Percentiles rank a stretch among this genome's conserved stretches.
Conservation (phyloP, 768 basidiomycete species). For the Dioszegia hungarica region DNA sequence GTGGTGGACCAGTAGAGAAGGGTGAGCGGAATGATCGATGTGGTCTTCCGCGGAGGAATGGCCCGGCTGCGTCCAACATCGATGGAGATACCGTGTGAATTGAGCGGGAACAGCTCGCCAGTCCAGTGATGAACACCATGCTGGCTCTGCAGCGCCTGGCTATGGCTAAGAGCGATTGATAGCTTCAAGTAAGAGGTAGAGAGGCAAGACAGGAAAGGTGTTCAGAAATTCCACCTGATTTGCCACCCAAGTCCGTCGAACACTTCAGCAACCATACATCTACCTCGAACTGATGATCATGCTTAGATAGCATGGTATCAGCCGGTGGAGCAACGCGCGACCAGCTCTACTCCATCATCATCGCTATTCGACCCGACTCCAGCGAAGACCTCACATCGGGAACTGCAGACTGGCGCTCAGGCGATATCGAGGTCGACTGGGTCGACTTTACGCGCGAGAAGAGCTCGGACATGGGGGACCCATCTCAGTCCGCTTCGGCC, state of each 20-base stretch:
- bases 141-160: too few relatives aligned
- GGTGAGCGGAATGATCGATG: background rate
- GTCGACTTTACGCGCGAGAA: slow-evolving; percentile 45
- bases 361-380: slow-evolving; percentile 9
- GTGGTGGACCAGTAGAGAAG: slow-evolving; percentile 1
- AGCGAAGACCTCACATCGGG: background rate
- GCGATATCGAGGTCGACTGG: slow-evolving; percentile 43
- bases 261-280: background rate
- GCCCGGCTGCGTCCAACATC: background rate
- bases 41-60: background rate
- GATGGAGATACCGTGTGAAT: background rate
- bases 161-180: background rate
- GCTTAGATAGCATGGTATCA: slow-evolving; percentile 2
- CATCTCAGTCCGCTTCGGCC: background rate
- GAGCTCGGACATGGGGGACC: slow-evolving; percentile 14
- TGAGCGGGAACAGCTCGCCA: slow-evolving; percentile 3
- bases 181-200: background rate
- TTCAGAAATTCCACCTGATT: background rate
- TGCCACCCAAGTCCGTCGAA: background rate
- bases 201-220: background rate
- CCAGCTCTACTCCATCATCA: slow-evolving; percentile 15
- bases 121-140: background rate
- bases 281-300: background rate
- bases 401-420: slow-evolving; percentile 29
- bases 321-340: background rate